Conservation (phyloP, 1,139 yeast genomes). For the Debaryomyces udenii region DNA sequence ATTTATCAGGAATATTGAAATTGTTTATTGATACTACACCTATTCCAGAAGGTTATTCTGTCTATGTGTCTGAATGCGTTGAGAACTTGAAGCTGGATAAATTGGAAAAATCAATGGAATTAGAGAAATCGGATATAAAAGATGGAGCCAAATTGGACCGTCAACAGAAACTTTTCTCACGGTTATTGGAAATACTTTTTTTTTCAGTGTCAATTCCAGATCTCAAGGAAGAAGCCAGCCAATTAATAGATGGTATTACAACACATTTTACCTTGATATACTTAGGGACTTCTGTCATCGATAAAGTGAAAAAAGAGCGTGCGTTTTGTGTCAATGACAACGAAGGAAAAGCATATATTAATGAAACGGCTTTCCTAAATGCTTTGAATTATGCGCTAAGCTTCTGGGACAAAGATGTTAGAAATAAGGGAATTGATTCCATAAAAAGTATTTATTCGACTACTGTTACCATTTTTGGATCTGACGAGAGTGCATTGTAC, state of each 20-base stretch:
- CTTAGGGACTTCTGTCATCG: conserved; percentile 71
- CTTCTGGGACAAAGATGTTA: conserved; percentile 70
- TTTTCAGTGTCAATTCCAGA: conserved; percentile 78
- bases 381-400: conserved; percentile 82
- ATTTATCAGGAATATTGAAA: conserved; percentile 66
- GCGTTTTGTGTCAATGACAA: conserved; percentile 76
- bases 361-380: conserved; percentile 69
- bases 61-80: conserved; percentile 47
- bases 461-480: conserved; percentile 68
- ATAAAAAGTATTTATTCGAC: conserved; percentile 65
- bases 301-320: conserved; percentile 69
- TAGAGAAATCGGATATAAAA: conserved; percentile 47
- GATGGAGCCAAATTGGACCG: conserved; percentile 56
- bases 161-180: conserved; percentile 61
- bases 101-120: conserved; percentile 33
- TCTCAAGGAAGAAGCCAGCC: conserved; percentile 66
- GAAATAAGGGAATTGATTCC: conserved; percentile 70
- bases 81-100: conserved; percentile 52
- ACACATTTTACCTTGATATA: conserved; percentile 81
- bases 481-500: conserved; percentile 62
- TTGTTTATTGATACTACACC: conserved; percentile 69
- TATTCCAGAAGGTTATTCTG: conserved; percentile 59
- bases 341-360: conserved; percentile 73
- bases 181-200: conserved; percentile 70
- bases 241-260: conserved; percentile 65